These are phyloP conservation scores for Rhynchospora tenuis DNA, from an alignment of 176 grass and related monocot species.

Conservation along the genomic window DNA sequence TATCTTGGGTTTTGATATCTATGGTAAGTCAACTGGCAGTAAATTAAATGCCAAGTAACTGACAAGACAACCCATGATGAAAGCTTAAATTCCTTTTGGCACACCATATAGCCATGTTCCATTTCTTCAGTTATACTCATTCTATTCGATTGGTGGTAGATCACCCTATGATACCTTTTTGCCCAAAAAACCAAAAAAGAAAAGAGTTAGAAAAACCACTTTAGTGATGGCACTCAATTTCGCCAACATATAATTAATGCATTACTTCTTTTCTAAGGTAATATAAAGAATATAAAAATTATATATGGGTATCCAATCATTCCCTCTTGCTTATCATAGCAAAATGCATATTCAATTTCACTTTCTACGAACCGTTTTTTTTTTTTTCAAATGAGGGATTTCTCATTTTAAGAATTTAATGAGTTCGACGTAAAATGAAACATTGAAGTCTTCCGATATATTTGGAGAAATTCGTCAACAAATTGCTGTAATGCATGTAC, in stretches of 20 bases:
- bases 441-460: neutral
- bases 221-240: neutral
- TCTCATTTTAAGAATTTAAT: neutral
- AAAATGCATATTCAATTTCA: neutral
- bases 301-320: neutral
- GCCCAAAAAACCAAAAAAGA: neutral
- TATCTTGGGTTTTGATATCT: neutral
- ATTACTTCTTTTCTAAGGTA: neutral
- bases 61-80: neutral
- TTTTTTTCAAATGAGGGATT: neutral
- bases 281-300: neutral
- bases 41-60: slow-evolving; percentile 19
- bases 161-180: neutral
- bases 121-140: slow-evolving; percentile 3
- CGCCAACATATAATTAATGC: neutral
- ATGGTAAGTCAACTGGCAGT: neutral
- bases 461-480: neutral
- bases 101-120: neutral
- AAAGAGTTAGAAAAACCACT: neutral
- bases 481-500: no score
- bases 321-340: neutral
- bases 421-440: neutral
- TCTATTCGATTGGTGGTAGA: neutral
- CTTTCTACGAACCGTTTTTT: neutral
- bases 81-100: slow-evolving; percentile 13